Base-by-base conservation (phyloP, 805 yeast genomes). In the Ogataea paraovalis region DNA sequence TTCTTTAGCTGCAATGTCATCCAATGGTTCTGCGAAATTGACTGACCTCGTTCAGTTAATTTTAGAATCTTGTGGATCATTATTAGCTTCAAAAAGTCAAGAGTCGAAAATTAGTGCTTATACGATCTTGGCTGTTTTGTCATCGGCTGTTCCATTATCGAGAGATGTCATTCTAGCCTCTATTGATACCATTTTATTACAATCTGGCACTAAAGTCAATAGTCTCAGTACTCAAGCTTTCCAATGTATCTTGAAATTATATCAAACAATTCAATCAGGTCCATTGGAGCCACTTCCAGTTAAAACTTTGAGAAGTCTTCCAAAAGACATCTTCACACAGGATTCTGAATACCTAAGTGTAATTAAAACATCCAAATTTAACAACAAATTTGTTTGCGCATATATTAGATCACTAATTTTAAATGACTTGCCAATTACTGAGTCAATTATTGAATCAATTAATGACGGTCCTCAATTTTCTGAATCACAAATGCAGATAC, bases 51-150 rank as follows among this genome's bases (percentile, higher is more conserved):
- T 83, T 37, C 87, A 90, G 3, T 57, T 75, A 3, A 66, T 83
- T 16, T 69, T 87, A 54, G 85, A 82, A 59, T 68, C 75, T 1
- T 69, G 82, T 14, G 87, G 85, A 18, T 70, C 73, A 47, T 66
- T 86, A 36, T 66, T 85, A 50, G 67, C 69, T 2, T 70, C 80
- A 6, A 49, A 67, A 12, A 68, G 67, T 46, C 67, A 71, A 8
- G 95, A 88, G 58, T 75, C 83, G 43, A 94, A 87, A 63, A 75
- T 88, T 49, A 84, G 96, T 18, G 89, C 92, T 2, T 92, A 87
- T 64, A 86, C 96, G 42, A 72, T 90, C 13, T 62, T 92, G 21
- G 79, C 92, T 0, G 96, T 92, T 2, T 69, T 91, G 44, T 78
- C 85, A 5, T 74, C 92, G 3, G 84, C 92, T 41, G 75, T 83